Percentiles rank a stretch among this genome's conserved stretches.
Evolutionary conservation across 345 rosid species (phyloP).

Genomic region (Populus pruinosa): DNA sequence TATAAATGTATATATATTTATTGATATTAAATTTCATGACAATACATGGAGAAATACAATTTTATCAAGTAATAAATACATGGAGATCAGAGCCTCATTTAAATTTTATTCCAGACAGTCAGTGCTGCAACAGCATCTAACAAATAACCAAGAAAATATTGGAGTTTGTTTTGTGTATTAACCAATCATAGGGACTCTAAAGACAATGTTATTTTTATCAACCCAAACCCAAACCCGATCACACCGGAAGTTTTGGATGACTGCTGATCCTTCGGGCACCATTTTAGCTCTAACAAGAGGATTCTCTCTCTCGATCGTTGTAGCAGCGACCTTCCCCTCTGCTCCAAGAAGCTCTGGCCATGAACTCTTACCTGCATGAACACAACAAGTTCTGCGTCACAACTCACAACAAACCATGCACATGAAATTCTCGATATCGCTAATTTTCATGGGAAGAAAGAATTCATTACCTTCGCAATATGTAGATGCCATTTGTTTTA

Average conservation of each 20-base stretch:
- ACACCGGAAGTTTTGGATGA: neutral
- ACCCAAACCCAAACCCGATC: slow-evolving; percentile 21
- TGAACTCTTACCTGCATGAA: slow-evolving; percentile 17
- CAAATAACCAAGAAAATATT: too few species aligned
- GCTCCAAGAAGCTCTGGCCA: slow-evolving; percentile 23
- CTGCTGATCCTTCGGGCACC: neutral
- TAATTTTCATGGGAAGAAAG: neutral
- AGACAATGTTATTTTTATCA: slow-evolving; percentile 1
- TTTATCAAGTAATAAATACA: too few species aligned
- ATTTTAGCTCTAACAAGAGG: slow-evolving; percentile 4
- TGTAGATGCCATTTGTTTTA: neutral
- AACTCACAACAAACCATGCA: neutral
- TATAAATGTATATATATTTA: too few species aligned
- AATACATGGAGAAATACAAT: too few species aligned
- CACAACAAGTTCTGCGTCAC: neutral
- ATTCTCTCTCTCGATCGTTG: slow-evolving; percentile 19
- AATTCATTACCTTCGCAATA: neutral
- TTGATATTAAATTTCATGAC: too few species aligned
- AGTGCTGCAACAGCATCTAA: too few species aligned
- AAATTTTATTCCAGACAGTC: too few species aligned
- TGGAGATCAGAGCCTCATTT: too few species aligned
- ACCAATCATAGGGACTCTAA: neutral
- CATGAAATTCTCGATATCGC: neutral
- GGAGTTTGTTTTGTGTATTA: neutral
- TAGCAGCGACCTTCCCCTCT: neutral